Base-by-base conservation (phyloP, 805 yeast genomes). In the Teunomyces gatunensis region DNA sequence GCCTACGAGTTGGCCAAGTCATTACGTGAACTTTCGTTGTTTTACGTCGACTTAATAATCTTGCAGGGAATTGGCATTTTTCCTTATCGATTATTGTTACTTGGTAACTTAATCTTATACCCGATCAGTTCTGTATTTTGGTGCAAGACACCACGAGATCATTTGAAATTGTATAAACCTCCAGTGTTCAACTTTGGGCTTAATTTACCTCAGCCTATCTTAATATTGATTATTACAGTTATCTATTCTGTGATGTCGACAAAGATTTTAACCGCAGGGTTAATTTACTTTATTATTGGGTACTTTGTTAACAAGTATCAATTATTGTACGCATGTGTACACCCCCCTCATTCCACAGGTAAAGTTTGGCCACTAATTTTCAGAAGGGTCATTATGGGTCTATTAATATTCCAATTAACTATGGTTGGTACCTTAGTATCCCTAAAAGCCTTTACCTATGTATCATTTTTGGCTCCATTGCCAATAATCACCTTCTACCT, bases 321-420 rank as follows among this genome's bases (percentile, higher is more conserved):
- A 65, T 73, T 92, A 50, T 72, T 94, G 54, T 92, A 89, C 63
- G 86, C 96, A 0, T 85, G 94, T 71, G 90, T 89, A 28, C 98
- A 94, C 64, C 91, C 96, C 7, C 97, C 95, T 33, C 98, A 94
- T 67, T 90, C 97, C 0, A 94, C 97, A 0, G 99, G 98, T 1
- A 87, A 87, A 61, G 95, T 92, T 1, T 92, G 97, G 98, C 96
- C 97, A 0, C 72, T 90, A 42, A 84, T 92, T 2, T 86, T 87
- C 59, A 76, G 96, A 56, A 76, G 99, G 54, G 81, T 91, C 1
- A 81, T 87, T 47, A 61, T 89, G 48, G 98, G 98, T 0, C 67
- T 92, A 21, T 66, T 87, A 29, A 73, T 92, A 12, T 90, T 92
- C 64, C 99, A 94, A 61, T 68, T 92, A 49, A 89, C 96, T 10